Evolutionary conservation across 495 filamentous ascomycete genomes (phyloP).

Genomic region (Oleoguttula mirabilis): DNA sequence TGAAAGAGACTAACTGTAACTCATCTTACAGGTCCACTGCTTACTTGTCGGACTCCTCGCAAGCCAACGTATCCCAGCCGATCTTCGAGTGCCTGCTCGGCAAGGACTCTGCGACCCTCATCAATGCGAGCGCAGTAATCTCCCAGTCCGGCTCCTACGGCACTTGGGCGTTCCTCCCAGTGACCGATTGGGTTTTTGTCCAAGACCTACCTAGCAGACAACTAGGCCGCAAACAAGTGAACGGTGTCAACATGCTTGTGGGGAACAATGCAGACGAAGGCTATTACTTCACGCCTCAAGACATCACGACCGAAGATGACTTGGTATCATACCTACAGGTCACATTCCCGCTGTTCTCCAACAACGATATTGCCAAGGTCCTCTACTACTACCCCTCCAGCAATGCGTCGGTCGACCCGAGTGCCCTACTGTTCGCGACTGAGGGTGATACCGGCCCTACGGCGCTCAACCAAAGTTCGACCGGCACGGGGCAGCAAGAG

Average conservation of each 20-base stretch:
- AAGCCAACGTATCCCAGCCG: conserved; percentile 21
- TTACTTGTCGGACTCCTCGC: no score
- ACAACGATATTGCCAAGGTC: conserved; percentile 32
- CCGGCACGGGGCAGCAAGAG: conserved; percentile 41
- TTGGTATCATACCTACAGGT: conserved; percentile 35
- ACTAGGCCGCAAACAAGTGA: conserved; percentile 37
- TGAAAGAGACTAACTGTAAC: no score
- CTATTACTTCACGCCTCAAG: conserved; percentile 37
- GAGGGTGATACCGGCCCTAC: conserved; percentile 37
- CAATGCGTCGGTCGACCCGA: conserved; percentile 20
- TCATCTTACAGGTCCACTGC: no score
- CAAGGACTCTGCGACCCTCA: conserved; percentile 38
- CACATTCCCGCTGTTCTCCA: conserved; percentile 40
- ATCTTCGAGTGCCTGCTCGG: conserved; percentile 45
- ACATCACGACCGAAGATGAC: conserved; percentile 34
- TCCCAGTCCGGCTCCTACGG: conserved; percentile 34
- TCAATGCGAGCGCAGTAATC: conserved; percentile 42
- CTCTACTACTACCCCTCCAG: conserved; percentile 35
- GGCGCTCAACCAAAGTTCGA: conserved; percentile 35
- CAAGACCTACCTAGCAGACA: conserved; percentile 41
- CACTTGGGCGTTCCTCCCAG: conserved; percentile 51
- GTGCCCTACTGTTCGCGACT: conserved; percentile 32
- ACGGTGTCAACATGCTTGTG: conserved; percentile 39
- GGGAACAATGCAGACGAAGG: conserved; percentile 43
- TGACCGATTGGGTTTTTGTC: conserved; percentile 48